Evolutionary conservation across 2,329 filamentous ascomycete species (phyloP).

Genomic region (Tolypocladium ophioglossoides): DNA sequence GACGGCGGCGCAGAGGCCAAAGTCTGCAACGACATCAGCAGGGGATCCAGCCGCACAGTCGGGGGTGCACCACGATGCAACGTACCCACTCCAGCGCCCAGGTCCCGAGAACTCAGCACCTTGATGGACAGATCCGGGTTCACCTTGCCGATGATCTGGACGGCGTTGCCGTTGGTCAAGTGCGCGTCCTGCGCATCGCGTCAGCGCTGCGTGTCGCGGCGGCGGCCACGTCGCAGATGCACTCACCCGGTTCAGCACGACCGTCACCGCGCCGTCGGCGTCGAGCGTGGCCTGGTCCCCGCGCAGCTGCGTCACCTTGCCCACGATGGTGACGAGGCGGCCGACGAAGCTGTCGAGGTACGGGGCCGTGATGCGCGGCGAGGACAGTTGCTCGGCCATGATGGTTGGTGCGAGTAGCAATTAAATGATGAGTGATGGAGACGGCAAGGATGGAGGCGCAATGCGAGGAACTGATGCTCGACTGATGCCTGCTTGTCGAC

Average conservation of each 20-base stretch:
- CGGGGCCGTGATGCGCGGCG: constrained; percentile 72
- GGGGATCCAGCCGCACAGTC: too few relatives aligned
- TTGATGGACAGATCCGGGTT: constrained; percentile 62
- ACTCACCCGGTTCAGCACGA: constrained; percentile 63
- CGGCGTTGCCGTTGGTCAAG: constrained; percentile 56
- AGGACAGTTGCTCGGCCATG: constrained; percentile 58
- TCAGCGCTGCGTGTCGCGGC: not conserved
- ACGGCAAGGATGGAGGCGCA: too few relatives aligned
- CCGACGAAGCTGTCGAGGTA: constrained; percentile 69
- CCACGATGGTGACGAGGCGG: constrained; percentile 72
- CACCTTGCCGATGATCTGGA: constrained; percentile 73
- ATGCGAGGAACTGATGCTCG: too few relatives aligned
- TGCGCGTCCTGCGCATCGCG: constrained; percentile 58
- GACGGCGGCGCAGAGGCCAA: constrained; percentile 62
- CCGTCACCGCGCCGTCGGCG: constrained; percentile 64
- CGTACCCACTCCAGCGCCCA: constrained; percentile 60
- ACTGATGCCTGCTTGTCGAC: too few relatives aligned
- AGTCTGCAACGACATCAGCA: constrained; percentile 45
- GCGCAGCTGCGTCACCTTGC: constrained; percentile 71
- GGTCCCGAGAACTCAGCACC: constrained; percentile 57
- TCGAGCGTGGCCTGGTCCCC: constrained; percentile 76
- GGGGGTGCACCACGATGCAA: constrained; percentile 14
- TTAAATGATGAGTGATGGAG: too few relatives aligned
- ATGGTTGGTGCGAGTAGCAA: constrained; percentile 9
- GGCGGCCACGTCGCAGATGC: not conserved